Evolutionary conservation across 805 yeast genomes (phyloP), one percentile per base, ranked within the genome.

Genomic region (Candida ovalis): DNA sequence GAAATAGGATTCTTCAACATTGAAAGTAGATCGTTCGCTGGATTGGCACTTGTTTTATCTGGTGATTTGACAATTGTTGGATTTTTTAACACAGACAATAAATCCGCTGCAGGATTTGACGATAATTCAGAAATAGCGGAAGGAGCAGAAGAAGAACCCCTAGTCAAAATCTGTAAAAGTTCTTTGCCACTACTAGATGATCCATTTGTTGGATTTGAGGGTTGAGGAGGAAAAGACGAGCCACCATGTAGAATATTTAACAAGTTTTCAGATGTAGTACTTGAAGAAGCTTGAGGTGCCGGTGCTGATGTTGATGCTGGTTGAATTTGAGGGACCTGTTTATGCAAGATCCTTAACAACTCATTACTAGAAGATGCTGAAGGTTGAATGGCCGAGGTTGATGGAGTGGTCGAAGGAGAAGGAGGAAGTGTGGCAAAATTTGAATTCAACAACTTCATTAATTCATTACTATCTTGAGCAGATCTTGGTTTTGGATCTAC

Each of bases 361-460:
- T 43, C 47, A 23, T 43, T 49, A 22, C 47, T 18, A 7, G 38
- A 35, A 4, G 38, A 35, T 6, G 35, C 18, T n/a, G 23, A 24
- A 6, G 24, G 39, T 22, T 42, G 21, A 22, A 30, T 10, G 10
- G 23, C 23, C 19, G 25, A 2, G 15, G 30, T 17, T 19, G 44
- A 13, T 21, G 39, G 9, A 32, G 40, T 9, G 9, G 19, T 21
- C 12, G 44, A 9, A n/a, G 30, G 4, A 23, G 27, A 3, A 8
- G 30, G 15, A 5, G 21, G 30, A 21, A 39, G 39, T 4, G 40
- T 13, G n/a, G 35, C 15, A 17, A 8, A 8, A 15, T 18, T 40
- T 9, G 17, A 8, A 19, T 39, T 23, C 2, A 39, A 23, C 23
- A 39, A 17, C 12, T n/a, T 39, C 28, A n/a, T 13, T n/a, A 23